These are phyloP conservation scores for Yamadazyma sp. DNA, from an alignment of 1,139 yeast genomes.

Conservation along the genomic window DNA sequence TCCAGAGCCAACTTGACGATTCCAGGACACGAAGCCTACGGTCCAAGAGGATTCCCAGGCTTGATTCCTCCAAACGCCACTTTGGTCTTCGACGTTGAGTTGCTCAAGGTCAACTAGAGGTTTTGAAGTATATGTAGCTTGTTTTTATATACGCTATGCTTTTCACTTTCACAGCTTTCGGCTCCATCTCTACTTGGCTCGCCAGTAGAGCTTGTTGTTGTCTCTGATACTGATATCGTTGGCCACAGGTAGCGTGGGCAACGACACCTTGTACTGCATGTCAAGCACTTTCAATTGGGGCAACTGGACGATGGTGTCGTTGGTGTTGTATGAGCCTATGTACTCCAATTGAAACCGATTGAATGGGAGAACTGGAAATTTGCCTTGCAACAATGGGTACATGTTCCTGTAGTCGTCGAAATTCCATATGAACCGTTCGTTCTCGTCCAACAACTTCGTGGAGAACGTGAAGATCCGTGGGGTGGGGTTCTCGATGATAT, in stretches of 20 bases:
- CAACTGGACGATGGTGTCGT: constrained; percentile 30
- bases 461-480: constrained; percentile 65
- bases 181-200: constrained; percentile 4
- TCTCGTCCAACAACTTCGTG: constrained; percentile 33
- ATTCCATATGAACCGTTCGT: constrained; percentile 26
- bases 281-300: constrained; percentile 66
- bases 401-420: constrained; percentile 28
- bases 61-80: constrained; percentile 96
- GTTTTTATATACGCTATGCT: background rate
- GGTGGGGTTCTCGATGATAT: constrained; percentile 73
- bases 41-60: constrained; percentile 93
- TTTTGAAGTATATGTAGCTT: background rate
- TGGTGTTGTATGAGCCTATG: constrained; percentile 28
- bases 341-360: constrained; percentile 46
- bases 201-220: constrained; percentile 21
- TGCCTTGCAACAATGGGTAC: constrained; percentile 26
- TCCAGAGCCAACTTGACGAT: constrained; percentile 89
- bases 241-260: constrained; percentile 53
- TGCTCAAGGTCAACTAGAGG: constrained; percentile 69
- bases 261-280: constrained; percentile 62
- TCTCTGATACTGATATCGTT: constrained; percentile 24
- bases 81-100: constrained; percentile 87
- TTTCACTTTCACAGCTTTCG: no score
- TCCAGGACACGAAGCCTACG: constrained; percentile 93
- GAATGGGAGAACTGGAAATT: constrained; percentile 63